Conservation (phyloP, 306 rosid genomes). For the Trifolium subterraneum region DNA sequence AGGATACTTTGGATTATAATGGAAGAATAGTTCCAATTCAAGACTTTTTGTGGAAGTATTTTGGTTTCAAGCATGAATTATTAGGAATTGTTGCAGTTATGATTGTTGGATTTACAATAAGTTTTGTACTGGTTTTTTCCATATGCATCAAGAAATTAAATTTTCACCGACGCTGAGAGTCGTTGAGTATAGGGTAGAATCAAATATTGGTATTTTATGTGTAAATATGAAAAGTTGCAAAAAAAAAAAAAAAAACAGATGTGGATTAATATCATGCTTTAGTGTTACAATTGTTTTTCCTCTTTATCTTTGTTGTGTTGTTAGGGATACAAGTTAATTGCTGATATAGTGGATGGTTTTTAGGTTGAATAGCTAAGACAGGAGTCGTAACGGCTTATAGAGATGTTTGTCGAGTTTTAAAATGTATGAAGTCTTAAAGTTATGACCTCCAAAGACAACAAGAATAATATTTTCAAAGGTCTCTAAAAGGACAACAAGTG, state of each 20-base stretch:
- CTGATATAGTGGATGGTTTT: background rate
- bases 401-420: background rate
- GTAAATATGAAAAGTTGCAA: background rate
- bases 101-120: slow-evolving; percentile 22
- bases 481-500: background rate
- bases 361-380: background rate
- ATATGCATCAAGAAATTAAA: slow-evolving; percentile 31
- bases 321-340: slow-evolving; percentile 1
- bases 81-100: slow-evolving; percentile 39
- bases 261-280: background rate
- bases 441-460: background rate
- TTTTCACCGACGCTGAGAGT: slow-evolving; percentile 42
- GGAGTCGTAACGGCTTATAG: background rate
- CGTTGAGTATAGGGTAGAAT: background rate
- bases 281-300: background rate
- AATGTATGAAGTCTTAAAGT: background rate
- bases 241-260: background rate
- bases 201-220: background rate
- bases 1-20: background rate
- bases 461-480: background rate
- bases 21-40: slow-evolving; percentile 24
- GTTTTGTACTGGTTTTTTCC: slow-evolving; percentile 37
- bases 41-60: slow-evolving; percentile 40
- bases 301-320: background rate
- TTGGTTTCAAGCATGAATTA: slow-evolving; percentile 42